Base-by-base conservation (phyloP, 371 early-diverging fungal species). In the Conidiobolus incongruus region DNA sequence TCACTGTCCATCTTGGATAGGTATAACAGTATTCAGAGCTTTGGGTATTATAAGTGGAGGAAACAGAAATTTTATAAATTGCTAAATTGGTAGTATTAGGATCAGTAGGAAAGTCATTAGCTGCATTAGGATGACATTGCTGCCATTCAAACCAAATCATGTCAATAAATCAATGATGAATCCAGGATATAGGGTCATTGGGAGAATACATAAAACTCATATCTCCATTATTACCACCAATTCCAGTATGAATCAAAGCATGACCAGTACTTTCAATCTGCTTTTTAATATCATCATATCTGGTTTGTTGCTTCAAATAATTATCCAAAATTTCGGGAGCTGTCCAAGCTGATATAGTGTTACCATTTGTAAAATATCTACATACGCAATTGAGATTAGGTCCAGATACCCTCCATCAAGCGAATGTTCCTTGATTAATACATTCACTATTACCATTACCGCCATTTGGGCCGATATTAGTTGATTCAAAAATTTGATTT, bases 101-200 rank as follows among this genome's bases (percentile, higher is more conserved):
- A n/a, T n/a, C n/a, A n/a, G n/a, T n/a, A n/a, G n/a, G n/a, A n/a
- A n/a, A n/a, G n/a, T n/a, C n/a, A 15, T 29, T 22, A 2, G 32
- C 30, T 24, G 37, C 35, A 8, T n/a, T 36, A 1, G 50, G 20
- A 16, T 40, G 30, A 8, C 44, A 38, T 0, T 45, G 22, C 38
- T 68, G 68, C 61, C 63, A 68, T 15, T 56, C 36, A 23, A 29
- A 16, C 69, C 70, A 75, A 21, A 66, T 35, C 21, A 63, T 56
- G 52, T 75, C 75, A 21, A 70, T 46, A 47, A 61, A 65, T 40
- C 51, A 44, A 49, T 75, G 75, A 46, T 72, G 72, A 37, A 72
- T 46, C 39, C 42, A 68, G 48, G 70, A 72, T 13, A 72, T 47
- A 20, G 68, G 70, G 50, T 75, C 75, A 54, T 67, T 66, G 40